Percentiles rank a stretch among this genome's conserved stretches.
Evolutionary conservation across 1,284 basidiomycete genomes (phyloP).

Genomic region (Caloboletus firmus): DNA sequence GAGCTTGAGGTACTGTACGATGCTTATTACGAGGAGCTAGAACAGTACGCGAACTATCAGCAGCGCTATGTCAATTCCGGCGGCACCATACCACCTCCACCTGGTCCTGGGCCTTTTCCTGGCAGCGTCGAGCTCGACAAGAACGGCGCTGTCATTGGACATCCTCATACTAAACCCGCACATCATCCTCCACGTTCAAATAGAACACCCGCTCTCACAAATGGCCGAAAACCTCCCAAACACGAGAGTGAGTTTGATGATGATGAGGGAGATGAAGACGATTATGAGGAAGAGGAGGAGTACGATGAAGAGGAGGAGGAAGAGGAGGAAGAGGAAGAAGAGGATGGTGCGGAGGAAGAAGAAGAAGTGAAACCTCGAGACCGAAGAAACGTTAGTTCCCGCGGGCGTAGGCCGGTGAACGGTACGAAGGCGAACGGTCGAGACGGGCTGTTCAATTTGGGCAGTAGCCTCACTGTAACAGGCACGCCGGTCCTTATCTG

Average conservation of each 20-base stretch:
- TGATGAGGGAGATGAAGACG: slow-evolving; percentile 58
- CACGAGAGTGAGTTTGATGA: slow-evolving; percentile 66
- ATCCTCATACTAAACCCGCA: slow-evolving; percentile 44
- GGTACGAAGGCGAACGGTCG: slow-evolving; percentile 44
- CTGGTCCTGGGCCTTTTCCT: slow-evolving; percentile 96
- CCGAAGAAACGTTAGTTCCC: slow-evolving; percentile 35
- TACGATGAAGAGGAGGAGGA: slow-evolving; percentile 68
- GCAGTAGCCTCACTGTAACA: slow-evolving; percentile 79
- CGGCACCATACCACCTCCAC: slow-evolving; percentile 85
- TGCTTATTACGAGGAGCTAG: slow-evolving; percentile 99
- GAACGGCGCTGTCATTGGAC: slow-evolving; percentile 79
- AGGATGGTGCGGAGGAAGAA: slow-evolving; percentile 61
- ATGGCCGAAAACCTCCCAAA: slow-evolving; percentile 50
- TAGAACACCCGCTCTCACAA: slow-evolving; percentile 38
- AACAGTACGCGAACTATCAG: slow-evolving; percentile 97
- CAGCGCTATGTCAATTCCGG: slow-evolving; percentile 88
- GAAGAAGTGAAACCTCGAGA: slow-evolving; percentile 45
- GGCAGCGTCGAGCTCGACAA: slow-evolving; percentile 96
- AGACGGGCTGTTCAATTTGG: slow-evolving; percentile 77
- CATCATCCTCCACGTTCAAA: slow-evolving; percentile 42
- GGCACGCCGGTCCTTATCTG: slow-evolving; percentile 49
- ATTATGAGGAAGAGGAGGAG: slow-evolving; percentile 59
- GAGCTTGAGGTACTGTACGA: slow-evolving; percentile 99
- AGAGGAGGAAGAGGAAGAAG: slow-evolving; percentile 65
- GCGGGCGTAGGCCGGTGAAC: slow-evolving; percentile 39